Percentiles rank a stretch among this genome's conserved stretches.
Evolutionary conservation across 352 stramenopile genomes (phyloP).

Genomic region (Phytophthora idaei): DNA sequence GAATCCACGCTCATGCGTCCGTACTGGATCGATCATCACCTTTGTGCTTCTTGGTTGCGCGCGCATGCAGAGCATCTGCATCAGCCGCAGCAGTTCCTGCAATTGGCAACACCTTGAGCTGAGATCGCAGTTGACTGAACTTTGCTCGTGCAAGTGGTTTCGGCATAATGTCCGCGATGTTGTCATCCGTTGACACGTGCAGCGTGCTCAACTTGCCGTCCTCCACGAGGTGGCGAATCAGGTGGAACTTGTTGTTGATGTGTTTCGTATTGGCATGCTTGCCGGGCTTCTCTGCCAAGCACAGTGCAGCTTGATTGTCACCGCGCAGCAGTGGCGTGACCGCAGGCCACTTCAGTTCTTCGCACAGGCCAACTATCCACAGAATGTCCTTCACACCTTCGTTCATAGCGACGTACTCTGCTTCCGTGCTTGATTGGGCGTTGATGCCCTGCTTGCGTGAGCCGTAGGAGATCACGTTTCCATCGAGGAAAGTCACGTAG

Average conservation of each 20-base stretch:
- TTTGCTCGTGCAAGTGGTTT: neutral
- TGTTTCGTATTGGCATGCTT: slow-evolving; percentile 20
- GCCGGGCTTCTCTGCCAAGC: neutral
- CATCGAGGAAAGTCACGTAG: neutral
- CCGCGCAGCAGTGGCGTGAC: slow-evolving; percentile 6
- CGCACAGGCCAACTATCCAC: slow-evolving; percentile 17
- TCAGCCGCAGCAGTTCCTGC: too few species aligned
- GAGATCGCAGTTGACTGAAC: too few species aligned
- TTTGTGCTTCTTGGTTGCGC: too few species aligned
- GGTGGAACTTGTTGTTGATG: slow-evolving; percentile 29
- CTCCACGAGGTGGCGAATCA: neutral
- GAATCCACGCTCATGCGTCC: too few species aligned
- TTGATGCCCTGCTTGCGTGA: too few species aligned
- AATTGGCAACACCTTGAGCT: too few species aligned
- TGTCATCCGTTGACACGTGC: slow-evolving; percentile 9
- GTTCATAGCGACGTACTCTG: too few species aligned
- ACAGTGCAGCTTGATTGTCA: slow-evolving; percentile 8
- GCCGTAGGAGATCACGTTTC: neutral
- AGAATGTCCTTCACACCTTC: neutral
- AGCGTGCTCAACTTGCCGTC: neutral
- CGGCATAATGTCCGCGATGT: slow-evolving; percentile 6
- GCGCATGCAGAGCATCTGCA: too few species aligned
- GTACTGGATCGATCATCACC: too few species aligned
- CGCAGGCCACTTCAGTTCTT: neutral
- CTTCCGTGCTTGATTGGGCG: too few species aligned